phyloP scores from a whole-genome alignment of 2,329 filamentous ascomycete genomes.

The Aspergillus aculeatinus region DNA sequence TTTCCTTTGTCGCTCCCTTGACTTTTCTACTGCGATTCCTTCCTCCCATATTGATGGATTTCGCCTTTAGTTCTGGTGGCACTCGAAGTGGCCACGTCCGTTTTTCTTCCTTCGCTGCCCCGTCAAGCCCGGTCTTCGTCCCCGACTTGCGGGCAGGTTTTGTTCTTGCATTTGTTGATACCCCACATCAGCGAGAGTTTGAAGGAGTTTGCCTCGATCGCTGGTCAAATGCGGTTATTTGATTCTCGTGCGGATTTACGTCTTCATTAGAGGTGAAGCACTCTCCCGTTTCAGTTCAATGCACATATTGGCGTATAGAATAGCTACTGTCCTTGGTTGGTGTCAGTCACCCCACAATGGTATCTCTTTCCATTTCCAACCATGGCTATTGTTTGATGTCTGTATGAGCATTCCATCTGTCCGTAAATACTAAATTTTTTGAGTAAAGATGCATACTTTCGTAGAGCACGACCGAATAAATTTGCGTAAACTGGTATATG shows the following conservation, averaged over 20 bases:
- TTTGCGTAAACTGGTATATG: too few species aligned
- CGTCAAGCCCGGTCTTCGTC: constrained; percentile 5
- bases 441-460: too few species aligned
- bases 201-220: constrained; percentile 21
- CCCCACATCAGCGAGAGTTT: constrained; percentile 25
- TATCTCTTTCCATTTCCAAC: neutral
- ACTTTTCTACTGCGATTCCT: constrained; percentile 8
- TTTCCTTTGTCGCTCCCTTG: constrained; percentile 15
- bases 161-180: constrained; percentile 28
- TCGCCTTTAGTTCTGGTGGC: constrained; percentile 9
- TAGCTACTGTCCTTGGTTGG: neutral
- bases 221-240: constrained; percentile 10
- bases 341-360: neutral
- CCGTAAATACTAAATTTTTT: too few species aligned
- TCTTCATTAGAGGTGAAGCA: constrained; percentile 21
- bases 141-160: constrained; percentile 16
- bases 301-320: constrained; percentile 16
- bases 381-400: constrained; percentile 2
- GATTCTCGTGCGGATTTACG: constrained; percentile 10
- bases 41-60: constrained; percentile 1
- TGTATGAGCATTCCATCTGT: neutral
- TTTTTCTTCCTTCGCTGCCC: constrained; percentile 6
- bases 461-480: too few species aligned
- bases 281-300: constrained; percentile 17
- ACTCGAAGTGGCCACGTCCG: constrained; percentile 13